These are phyloP conservation scores for Friedmanniomyces endolithicus DNA, from an alignment of 495 filamentous ascomycete genomes.

Conservation along the genomic window DNA sequence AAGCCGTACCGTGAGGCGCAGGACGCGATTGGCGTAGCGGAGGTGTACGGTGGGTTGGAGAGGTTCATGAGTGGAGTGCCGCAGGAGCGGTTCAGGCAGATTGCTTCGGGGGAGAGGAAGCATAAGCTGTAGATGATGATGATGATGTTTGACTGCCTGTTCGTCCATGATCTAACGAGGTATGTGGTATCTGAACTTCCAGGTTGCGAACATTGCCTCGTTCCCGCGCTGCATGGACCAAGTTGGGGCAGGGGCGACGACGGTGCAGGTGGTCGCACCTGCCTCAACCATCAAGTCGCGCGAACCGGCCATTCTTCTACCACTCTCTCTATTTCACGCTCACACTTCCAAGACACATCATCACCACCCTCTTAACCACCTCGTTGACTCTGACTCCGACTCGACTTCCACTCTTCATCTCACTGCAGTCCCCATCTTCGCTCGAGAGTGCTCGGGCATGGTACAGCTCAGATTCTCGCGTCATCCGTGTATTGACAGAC, in stretches of 20 bases:
- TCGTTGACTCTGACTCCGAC: no score
- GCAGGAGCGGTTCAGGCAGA: constrained; percentile 67
- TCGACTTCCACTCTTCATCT: not conserved
- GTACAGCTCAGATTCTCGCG: no score
- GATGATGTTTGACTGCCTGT: not conserved
- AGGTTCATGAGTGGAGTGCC: constrained; percentile 67
- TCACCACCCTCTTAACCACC: no score
- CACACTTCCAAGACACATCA: no score
- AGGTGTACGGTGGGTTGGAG: constrained; percentile 77
- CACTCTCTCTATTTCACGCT: no score
- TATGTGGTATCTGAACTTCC: no score
- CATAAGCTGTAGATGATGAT: constrained; percentile 61
- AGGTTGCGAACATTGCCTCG: no score
- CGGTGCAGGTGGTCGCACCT: no score
- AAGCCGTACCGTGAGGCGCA: constrained; percentile 57
- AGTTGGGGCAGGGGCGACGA: not conserved
- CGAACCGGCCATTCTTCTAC: no score
- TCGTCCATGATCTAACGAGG: not conserved
- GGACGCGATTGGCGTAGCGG: constrained; percentile 61
- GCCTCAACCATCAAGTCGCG: no score
- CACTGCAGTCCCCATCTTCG: not conserved
- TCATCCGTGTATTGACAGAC: no score
- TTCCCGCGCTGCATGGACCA: no score
- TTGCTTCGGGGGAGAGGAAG: constrained; percentile 54
- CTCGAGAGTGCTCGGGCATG: constrained; percentile 21